Conservation (phyloP, 768 basidiomycete species). For the Suillus americanus region DNA sequence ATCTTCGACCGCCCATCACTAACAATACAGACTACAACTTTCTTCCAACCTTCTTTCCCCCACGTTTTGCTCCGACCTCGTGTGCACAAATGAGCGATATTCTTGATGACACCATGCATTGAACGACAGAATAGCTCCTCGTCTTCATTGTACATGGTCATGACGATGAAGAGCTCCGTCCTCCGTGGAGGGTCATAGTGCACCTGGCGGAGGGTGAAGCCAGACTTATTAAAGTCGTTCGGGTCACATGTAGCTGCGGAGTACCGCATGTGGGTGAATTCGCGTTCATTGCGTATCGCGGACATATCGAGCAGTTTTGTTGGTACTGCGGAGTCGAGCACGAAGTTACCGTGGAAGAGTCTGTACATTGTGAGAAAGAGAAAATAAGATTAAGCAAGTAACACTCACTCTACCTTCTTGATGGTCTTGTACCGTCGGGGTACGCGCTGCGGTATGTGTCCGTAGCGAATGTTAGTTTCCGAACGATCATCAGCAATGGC, state of each 20-base stretch:
- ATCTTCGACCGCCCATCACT: constrained; percentile 86
- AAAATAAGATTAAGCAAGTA: background rate
- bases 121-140: constrained; percentile 89
- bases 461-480: constrained; percentile 78
- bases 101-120: constrained; percentile 96
- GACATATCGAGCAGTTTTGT: constrained; percentile 89
- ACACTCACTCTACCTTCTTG: constrained; percentile 81
- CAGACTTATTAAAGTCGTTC: constrained; percentile 79
- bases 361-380: constrained; percentile 28
- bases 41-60: constrained; percentile 99
- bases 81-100: constrained; percentile 85
- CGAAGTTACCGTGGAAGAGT: constrained; percentile 91
- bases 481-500: constrained; percentile 31
- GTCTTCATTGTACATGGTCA: constrained; percentile 98
- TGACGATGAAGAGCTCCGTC: constrained; percentile 94
- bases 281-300: constrained; percentile 72
- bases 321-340: constrained; percentile 87
- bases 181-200: constrained; percentile 88
- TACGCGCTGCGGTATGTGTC: constrained; percentile 87
- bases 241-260: constrained; percentile 96
- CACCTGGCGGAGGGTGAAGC: constrained; percentile 88
- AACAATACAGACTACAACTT: constrained; percentile 92
- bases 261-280: constrained; percentile 96
- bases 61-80: constrained; percentile 89
- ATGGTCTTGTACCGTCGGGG: constrained; percentile 90